Conservation (phyloP, 2,329 filamentous ascomycete species). For the Clonostachys byssicola region DNA sequence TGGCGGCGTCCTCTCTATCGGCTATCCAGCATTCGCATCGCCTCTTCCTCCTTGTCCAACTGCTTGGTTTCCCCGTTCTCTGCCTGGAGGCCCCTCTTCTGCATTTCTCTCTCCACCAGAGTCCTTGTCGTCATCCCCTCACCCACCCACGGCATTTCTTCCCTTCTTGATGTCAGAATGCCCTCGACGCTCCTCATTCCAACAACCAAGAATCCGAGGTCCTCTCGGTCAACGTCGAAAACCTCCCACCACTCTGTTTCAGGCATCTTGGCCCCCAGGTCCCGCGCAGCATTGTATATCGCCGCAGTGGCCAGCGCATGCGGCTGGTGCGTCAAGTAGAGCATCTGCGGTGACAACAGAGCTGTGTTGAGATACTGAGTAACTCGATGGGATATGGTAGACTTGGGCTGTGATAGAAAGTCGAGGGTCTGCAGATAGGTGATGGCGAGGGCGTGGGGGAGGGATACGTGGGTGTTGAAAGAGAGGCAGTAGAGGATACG, state of each 20-base stretch:
- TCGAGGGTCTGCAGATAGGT: slow-evolving; percentile 92
- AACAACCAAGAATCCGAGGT: slow-evolving; percentile 88
- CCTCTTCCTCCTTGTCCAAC: slow-evolving; percentile 34
- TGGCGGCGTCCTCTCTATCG: slow-evolving; percentile 9
- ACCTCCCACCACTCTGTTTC: slow-evolving; percentile 95
- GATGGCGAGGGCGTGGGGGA: slow-evolving; percentile 82
- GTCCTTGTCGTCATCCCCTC: slow-evolving; percentile 53
- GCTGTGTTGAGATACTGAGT: slow-evolving; percentile 83
- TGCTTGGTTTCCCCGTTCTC: slow-evolving; percentile 18
- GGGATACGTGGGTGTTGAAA: slow-evolving; percentile 79
- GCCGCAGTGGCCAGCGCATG: slow-evolving; percentile 80
- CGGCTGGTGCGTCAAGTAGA: slow-evolving; percentile 92
- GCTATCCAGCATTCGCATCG: slow-evolving; percentile 33
- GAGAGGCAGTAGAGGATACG: slow-evolving; percentile 71
- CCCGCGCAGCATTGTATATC: slow-evolving; percentile 83
- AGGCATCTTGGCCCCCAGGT: slow-evolving; percentile 73
- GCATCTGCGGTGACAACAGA: slow-evolving; percentile 78
- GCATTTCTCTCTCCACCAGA: slow-evolving; percentile 56
- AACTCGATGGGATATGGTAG: slow-evolving; percentile 57
- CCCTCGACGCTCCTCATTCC: slow-evolving; percentile 75
- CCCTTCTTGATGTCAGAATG: slow-evolving; percentile 58
- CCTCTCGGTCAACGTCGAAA: slow-evolving; percentile 92
- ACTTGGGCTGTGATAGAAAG: slow-evolving; percentile 42
- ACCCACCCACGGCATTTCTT: slow-evolving; percentile 43
- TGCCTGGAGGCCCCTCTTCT: slow-evolving; percentile 37